phyloP scores from a whole-genome alignment of 805 yeast species.

The Pichia exigua region DNA sequence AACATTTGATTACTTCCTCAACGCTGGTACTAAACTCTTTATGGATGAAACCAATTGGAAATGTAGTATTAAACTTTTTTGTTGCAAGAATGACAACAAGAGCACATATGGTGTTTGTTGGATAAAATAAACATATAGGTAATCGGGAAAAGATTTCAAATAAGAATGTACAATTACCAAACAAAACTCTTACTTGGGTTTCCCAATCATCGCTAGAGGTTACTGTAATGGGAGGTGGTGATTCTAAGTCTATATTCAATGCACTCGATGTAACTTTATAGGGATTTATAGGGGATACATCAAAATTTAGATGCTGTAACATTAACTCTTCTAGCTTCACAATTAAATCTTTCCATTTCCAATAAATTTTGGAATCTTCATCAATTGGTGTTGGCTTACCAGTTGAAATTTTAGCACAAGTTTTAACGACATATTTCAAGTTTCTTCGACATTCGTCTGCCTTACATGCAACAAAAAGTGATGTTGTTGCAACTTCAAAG shows the following conservation, averaged over 20 bases:
- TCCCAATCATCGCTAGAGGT: constrained; percentile 12
- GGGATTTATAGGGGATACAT: constrained; percentile 36
- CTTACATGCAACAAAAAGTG: constrained; percentile 45
- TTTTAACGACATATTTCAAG: constrained; percentile 40
- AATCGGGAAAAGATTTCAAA: constrained; percentile 24
- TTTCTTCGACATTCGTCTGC: constrained; percentile 45
- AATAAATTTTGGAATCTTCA: constrained; percentile 40
- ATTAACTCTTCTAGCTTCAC: constrained; percentile 38
- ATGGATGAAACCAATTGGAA: constrained; percentile 15
- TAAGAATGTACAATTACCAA: constrained; percentile 20
- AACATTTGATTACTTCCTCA: constrained; percentile 21
- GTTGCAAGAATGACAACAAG: constrained; percentile 20
- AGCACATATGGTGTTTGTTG: constrained; percentile 19
- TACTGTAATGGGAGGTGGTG: constrained; percentile 4
- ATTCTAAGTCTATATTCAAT: constrained; percentile 15
- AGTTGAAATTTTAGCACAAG: constrained; percentile 39
- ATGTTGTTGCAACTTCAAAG: constrained; percentile 44
- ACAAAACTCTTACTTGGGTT: constrained; percentile 12
- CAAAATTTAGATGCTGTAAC: constrained; percentile 41
- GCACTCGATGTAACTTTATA: constrained; percentile 24
- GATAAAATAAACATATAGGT: constrained; percentile 23
- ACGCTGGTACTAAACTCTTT: constrained; percentile 12
- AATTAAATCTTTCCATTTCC: constrained; percentile 44
- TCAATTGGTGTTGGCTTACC: constrained; percentile 34
- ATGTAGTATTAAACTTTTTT: constrained; percentile 12